Base-by-base conservation (phyloP, 108 stramenopile species). In the Skeletonema tropicum region DNA sequence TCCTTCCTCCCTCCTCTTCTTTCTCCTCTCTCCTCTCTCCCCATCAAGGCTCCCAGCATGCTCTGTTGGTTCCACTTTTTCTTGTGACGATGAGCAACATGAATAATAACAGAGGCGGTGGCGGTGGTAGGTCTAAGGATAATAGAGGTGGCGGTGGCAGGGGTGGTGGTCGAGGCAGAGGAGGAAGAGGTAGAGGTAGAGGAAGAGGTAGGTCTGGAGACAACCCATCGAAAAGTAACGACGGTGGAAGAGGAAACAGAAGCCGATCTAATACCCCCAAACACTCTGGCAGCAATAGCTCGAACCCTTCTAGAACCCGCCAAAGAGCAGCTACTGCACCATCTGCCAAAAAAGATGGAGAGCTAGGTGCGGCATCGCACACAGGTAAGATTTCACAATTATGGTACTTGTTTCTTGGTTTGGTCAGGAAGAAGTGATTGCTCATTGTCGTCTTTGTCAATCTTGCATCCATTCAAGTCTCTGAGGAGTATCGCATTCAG, bases 361-460 rank as follows among this genome's bases (percentile, higher is more conserved):
- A 90, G 55, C 83, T 78, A 66, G 92, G 92, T 25, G 92, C 92
- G 17, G 85, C 80, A 19, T 64, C 89, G 15, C 86, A 86, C 60
- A 87, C 88, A 8, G 75, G 88, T 97, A 17, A 29, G 26, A 29
- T 29, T 29, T 29, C 26, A 29, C 26, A 29, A 29, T 29, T 1
- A 29, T 2, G 2, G 26, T 29, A 29, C 26, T 29, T 29, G 2
- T 29, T 29, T 29, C 26, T 29, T 29, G 26, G 26, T 29, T 29
- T 29, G 26, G 26, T 29, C 26, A 29, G 26, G 26, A 29, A 2
- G 26, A 29, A 29, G 26, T 29, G 26, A 29, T 29, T 29, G 1
- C 26, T 29, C 26, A 29, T 29, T 1, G 26, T 29, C 26, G 26
- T 29, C 26, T 29, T 29, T 29, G 26, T 29, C 26, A 29, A 29